Conservation (phyloP, 2,329 filamentous ascomycete species). For the Botrytis cinerea region DNA sequence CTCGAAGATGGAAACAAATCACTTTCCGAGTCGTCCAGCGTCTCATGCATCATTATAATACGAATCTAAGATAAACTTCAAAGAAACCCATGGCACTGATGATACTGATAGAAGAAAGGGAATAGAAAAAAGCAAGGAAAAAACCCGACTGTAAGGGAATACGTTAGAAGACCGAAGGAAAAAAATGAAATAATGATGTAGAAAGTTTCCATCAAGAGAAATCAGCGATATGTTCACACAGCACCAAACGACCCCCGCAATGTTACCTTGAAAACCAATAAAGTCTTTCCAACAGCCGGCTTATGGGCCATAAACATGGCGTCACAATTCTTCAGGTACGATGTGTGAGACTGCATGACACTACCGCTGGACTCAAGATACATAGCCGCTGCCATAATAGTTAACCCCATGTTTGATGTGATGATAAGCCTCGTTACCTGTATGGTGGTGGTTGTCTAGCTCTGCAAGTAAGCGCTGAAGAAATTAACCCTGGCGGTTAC, state of each 20-base stretch:
- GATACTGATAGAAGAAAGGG: constrained; percentile 33
- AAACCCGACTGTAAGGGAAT: constrained; percentile 4
- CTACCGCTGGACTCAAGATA: constrained; percentile 22
- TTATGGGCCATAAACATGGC: constrained; percentile 20
- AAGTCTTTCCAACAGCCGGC: constrained; percentile 18
- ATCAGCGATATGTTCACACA: constrained; percentile 21
- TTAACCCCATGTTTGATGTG: constrained; percentile 25
- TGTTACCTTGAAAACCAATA: constrained; percentile 30
- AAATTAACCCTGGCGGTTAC: constrained; percentile 23
- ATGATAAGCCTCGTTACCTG: constrained; percentile 23
- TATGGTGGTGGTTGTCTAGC: constrained; percentile 21
- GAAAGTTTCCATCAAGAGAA: constrained; percentile 25
- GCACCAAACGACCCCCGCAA: constrained; percentile 6
- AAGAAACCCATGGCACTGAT: constrained; percentile 26
- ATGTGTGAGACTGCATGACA: constrained; percentile 23
- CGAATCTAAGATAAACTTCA: constrained; percentile 30
- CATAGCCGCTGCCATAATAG: constrained; percentile 23
- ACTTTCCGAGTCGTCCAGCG: constrained; percentile 40
- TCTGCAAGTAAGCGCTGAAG: constrained; percentile 24
- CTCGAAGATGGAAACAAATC: constrained; percentile 35
- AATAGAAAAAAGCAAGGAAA: constrained; percentile 31
- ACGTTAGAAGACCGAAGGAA: constrained; percentile 20
- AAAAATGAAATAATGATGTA: constrained; percentile 27
- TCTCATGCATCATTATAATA: constrained; percentile 42
- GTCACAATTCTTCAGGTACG: constrained; percentile 22